Conservation (phyloP, 345 rosid species). For the Eucalyptus sp. region DNA sequence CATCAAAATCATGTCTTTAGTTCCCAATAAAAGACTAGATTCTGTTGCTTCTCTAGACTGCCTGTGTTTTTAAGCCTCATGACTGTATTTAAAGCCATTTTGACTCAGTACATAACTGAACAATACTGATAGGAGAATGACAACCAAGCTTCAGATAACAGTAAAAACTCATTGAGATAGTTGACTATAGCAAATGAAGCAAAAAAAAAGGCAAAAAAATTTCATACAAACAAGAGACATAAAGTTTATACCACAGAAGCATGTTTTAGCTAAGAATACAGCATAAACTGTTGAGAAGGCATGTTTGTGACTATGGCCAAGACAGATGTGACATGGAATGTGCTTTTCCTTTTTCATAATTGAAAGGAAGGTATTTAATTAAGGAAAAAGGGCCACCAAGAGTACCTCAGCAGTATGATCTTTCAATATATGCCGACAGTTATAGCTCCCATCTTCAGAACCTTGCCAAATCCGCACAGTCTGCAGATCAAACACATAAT, state of each 20-base stretch:
- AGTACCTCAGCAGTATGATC: slow-evolving; percentile 87
- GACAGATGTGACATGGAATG: not conserved
- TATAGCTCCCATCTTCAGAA: slow-evolving; percentile 70
- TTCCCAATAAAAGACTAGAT: not conserved
- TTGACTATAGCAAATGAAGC: not conserved
- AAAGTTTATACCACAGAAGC: not conserved
- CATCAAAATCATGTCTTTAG: not conserved
- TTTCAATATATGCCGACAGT: slow-evolving; percentile 64
- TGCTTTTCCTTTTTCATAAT: not conserved
- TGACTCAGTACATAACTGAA: not conserved
- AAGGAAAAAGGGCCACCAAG: not conserved
- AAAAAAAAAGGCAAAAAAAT: not conserved
- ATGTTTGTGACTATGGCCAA: not conserved
- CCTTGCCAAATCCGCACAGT: slow-evolving; percentile 91
- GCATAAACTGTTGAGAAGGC: not conserved
- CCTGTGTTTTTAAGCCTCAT: not conserved
- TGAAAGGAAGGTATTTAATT: not conserved
- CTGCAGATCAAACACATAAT: slow-evolving; percentile 16
- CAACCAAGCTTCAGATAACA: not conserved
- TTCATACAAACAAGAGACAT: not conserved
- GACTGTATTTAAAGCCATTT: not conserved
- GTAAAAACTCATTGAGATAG: not conserved
- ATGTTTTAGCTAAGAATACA: not conserved
- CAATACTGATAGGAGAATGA: not conserved
- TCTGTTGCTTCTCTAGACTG: not conserved